Base-by-base conservation (phyloP, 768 basidiomycete species). In the Lepiota venenata region DNA sequence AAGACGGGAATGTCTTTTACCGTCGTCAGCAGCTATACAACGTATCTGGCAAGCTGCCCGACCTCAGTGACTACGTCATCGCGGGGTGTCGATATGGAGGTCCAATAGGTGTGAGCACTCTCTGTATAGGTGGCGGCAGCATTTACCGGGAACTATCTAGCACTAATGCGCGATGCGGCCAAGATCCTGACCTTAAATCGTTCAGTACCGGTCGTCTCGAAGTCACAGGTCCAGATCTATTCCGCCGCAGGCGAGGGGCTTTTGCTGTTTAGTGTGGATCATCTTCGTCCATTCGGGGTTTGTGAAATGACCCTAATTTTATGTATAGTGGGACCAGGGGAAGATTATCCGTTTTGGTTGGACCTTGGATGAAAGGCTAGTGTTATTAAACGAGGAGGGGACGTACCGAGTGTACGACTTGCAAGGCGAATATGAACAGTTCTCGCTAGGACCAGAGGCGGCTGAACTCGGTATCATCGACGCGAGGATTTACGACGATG, bases 331-430 rank as follows among this genome's bases (percentile, higher is more conserved):
- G 95, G 94, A 96, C 55, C 87, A 93, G 63, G 82, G 83, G 51
- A 88, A 81, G 62, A 85, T 97, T 40, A 71, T 93, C 49, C 80
- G 83, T 41, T 88, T 92, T 60, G 91, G 91, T 18, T 93, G 91
- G 91, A 88, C 88, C 0, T 64, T 71, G n/a, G 84, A 91, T 61
- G 92, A 95, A 65, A 78, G 83, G 37, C 77, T 99, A 35, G 83
- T 87, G 0, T 81, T 98, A 12, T 71, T 98, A 37, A 91, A 94
- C 64, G 93, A 96, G 69, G 94, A 98, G 61, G 95, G 96, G 21
- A 78, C 81, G 5, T 99, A 97, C 70, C 80, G 97, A 43, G 61
- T 98, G 21, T 98, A 98, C 63, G 88, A 93, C 70, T 72, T 92
- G 32, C 87, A 91, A 68, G 85, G 87, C 52, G 88, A 90, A 60